Conservation (phyloP, 2,329 filamentous ascomycete genomes). For the Paecilomyces sp. region DNA sequence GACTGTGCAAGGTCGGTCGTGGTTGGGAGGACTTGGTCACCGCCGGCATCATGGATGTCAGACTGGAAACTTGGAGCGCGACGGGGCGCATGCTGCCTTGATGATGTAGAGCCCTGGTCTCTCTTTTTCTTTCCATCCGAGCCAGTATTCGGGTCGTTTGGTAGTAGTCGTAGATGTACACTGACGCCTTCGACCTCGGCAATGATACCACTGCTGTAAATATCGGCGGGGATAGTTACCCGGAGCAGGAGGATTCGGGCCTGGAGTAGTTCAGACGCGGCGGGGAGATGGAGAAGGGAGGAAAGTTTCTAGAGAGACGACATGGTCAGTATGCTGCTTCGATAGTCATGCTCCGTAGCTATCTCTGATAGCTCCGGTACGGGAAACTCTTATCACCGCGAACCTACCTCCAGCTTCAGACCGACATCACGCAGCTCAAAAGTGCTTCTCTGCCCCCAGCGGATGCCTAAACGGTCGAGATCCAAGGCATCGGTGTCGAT, state of each 20-base stretch:
- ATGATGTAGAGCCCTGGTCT: background rate
- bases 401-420: conserved; percentile 64
- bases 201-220: conserved; percentile 75
- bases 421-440: conserved; percentile 84
- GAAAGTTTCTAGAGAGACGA: conserved; percentile 63
- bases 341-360: background rate
- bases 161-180: conserved; percentile 55
- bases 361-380: conserved; percentile 1
- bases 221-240: conserved; percentile 78
- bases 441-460: conserved; percentile 71
- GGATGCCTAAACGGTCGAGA: conserved; percentile 76
- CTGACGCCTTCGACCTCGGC: conserved; percentile 78
- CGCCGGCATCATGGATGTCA: conserved; percentile 17
- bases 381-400: background rate
- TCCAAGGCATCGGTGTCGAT: conserved; percentile 83
- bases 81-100: conserved; percentile 7
- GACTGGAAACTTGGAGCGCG: background rate
- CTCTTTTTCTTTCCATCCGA: background rate
- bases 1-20: conserved; percentile 54
- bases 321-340: background rate
- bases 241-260: conserved; percentile 71
- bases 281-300: conserved; percentile 64
- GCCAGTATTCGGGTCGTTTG: conserved; percentile 23
- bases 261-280: conserved; percentile 61
- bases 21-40: conserved; percentile 40